phyloP scores from a whole-genome alignment of 1,284 basidiomycete genomes.

The Wallemia mellicola region DNA sequence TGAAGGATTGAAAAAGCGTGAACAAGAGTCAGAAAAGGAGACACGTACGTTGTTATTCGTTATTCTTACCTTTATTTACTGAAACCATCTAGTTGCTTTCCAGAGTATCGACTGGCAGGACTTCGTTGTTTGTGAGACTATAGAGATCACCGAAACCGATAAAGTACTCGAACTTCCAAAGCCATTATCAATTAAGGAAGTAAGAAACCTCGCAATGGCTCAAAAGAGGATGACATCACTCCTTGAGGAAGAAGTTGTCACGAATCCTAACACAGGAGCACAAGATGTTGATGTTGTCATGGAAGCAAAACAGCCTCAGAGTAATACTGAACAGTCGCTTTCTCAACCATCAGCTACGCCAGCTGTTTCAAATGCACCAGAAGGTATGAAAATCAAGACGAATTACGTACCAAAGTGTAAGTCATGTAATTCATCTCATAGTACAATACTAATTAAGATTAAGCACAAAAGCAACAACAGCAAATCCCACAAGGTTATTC shows the following conservation, averaged over 20 bases:
- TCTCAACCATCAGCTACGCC: background rate
- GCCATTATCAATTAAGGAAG: constrained; percentile 75
- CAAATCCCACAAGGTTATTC: background rate
- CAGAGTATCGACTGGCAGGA: constrained; percentile 99
- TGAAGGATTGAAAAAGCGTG: constrained; percentile 54
- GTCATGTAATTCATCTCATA: constrained; percentile 11
- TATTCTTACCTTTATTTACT: background rate
- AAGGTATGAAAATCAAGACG: constrained; percentile 82
- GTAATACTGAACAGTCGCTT: background rate
- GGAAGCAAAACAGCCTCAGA: background rate
- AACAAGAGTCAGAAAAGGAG: constrained; percentile 70
- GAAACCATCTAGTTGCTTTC: constrained; percentile 33
- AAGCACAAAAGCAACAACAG: constrained; percentile 7
- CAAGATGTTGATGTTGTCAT: constrained; percentile 4
- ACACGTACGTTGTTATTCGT: constrained; percentile 24
- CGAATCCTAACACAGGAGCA: constrained; percentile 7
- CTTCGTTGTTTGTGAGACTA: constrained; percentile 92
- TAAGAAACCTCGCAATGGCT: constrained; percentile 82
- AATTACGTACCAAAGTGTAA: constrained; percentile 81
- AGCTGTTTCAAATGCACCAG: constrained; percentile 22
- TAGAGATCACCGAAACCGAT: constrained; percentile 85
- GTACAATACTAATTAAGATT: background rate
- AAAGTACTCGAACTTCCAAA: constrained; percentile 69
- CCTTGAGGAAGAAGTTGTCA: constrained; percentile 66
- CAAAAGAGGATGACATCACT: constrained; percentile 96